Evolutionary conservation across 1,284 basidiomycete species (phyloP).

Genomic region (Heterobasidion irregulare): DNA sequence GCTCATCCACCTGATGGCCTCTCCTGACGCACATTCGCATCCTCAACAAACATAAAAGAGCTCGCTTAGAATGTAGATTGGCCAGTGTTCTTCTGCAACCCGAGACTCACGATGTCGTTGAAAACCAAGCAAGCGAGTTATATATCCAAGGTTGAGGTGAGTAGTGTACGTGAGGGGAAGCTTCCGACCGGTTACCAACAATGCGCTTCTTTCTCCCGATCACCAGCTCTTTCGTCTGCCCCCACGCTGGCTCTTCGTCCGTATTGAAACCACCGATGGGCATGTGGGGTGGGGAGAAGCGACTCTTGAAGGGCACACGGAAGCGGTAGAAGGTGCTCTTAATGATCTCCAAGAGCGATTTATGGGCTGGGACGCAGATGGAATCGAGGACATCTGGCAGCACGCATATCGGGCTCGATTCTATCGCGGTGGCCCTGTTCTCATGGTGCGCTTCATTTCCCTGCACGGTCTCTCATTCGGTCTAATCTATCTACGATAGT

Average conservation of each 20-base stretch:
- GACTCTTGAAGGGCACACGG: slow-evolving; percentile 65
- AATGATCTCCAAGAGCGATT: slow-evolving; percentile 55
- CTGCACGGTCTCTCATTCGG: neutral
- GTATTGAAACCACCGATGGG: slow-evolving; percentile 61
- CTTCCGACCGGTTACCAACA: neutral
- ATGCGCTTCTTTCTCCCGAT: neutral
- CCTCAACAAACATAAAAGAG: no score
- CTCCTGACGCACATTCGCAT: no score
- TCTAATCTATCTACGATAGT: slow-evolving; percentile 16
- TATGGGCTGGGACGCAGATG: slow-evolving; percentile 58
- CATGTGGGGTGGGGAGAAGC: slow-evolving; percentile 67
- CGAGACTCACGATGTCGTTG: neutral
- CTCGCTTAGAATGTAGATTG: no score
- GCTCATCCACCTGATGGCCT: no score
- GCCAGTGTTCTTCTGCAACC: neutral
- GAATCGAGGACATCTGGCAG: slow-evolving; percentile 69
- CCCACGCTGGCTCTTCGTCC: slow-evolving; percentile 72
- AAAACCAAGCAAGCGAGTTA: neutral
- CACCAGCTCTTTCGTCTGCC: slow-evolving; percentile 57
- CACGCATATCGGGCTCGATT: slow-evolving; percentile 60
- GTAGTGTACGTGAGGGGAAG: neutral
- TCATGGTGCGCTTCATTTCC: slow-evolving; percentile 41
- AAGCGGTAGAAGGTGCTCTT: slow-evolving; percentile 70
- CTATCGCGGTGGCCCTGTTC: slow-evolving; percentile 66
- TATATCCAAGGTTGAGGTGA: neutral